Conservation (phyloP, 1,284 basidiomycete species). For the Naganishia sp. region DNA sequence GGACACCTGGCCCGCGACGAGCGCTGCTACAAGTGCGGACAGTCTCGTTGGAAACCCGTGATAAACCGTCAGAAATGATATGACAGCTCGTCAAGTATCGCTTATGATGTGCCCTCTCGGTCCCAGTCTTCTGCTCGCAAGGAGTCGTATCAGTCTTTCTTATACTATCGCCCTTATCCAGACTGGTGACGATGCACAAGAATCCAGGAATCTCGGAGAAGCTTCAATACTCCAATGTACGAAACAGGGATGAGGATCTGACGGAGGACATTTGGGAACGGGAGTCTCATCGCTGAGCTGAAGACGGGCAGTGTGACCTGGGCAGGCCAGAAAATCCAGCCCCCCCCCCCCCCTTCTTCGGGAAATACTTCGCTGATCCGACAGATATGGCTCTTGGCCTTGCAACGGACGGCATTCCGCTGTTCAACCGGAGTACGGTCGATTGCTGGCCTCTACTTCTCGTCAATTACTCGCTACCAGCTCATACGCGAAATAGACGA, state of each 20-base stretch:
- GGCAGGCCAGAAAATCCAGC: neutral
- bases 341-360: no score
- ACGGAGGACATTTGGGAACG: conserved; percentile 4
- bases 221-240: neutral
- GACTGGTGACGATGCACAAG: no score
- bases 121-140: no score
- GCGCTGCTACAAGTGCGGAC: neutral
- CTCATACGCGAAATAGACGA: neutral
- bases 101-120: no score
- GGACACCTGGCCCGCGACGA: neutral
- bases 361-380: neutral
- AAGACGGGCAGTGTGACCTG: neutral
- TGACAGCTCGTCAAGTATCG: no score
- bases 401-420: neutral
- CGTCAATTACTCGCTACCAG: neutral
- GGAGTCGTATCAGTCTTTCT: no score
- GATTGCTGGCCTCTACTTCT: conserved; percentile 3
- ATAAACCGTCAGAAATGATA: no score
- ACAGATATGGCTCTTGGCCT: conserved; percentile 1
- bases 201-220: neutral
- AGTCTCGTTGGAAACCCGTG: neutral
- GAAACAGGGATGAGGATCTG: neutral
- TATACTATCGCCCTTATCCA: no score
- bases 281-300: neutral
- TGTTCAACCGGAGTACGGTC: neutral